Percentiles rank a stretch among this genome's conserved stretches.
Conservation (phyloP, 2,329 filamentous ascomycete genomes). For the Botrytis tulipae region DNA sequence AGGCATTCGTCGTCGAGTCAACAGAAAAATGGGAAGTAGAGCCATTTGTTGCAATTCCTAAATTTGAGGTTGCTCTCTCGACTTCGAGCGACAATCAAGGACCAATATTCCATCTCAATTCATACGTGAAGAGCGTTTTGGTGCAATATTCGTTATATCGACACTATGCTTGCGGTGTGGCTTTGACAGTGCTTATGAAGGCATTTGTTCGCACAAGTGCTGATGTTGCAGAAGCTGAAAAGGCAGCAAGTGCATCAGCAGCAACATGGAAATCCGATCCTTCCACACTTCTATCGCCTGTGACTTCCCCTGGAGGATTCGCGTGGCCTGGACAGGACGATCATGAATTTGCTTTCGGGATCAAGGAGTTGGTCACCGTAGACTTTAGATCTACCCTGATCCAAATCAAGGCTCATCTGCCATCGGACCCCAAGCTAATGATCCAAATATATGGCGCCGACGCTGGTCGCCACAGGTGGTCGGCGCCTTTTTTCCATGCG, state of each 20-base stretch:
- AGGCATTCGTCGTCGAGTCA: constrained; percentile 87
- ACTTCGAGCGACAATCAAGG: constrained; percentile 85
- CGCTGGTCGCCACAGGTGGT: constrained; percentile 82
- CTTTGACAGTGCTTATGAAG: constrained; percentile 69
- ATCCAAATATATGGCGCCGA: constrained; percentile 82
- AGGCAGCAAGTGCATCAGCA: constrained; percentile 35
- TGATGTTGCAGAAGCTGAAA: constrained; percentile 45
- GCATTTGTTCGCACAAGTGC: constrained; percentile 59
- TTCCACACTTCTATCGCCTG: constrained; percentile 34
- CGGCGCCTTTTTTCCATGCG: constrained; percentile 74
- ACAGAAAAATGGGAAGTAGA: constrained; percentile 81
- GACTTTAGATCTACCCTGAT: constrained; percentile 80
- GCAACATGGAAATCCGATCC: constrained; percentile 20
- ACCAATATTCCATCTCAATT: constrained; percentile 82
- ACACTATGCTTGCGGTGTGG: constrained; percentile 86
- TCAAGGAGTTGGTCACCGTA: constrained; percentile 69
- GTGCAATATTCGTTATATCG: constrained; percentile 91
- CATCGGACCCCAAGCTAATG: constrained; percentile 87
- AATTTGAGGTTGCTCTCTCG: constrained; percentile 81
- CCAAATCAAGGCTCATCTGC: constrained; percentile 86
- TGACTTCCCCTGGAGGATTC: constrained; percentile 32
- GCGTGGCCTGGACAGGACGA: constrained; percentile 16
- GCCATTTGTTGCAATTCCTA: constrained; percentile 80
- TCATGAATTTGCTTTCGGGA: constrained; percentile 28
- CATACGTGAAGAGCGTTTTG: constrained; percentile 73